Percentiles rank a stretch among this genome's conserved stretches.
Evolutionary conservation across 805 yeast genomes (phyloP).

Genomic region (Starmerella ratchasimensis): DNA sequence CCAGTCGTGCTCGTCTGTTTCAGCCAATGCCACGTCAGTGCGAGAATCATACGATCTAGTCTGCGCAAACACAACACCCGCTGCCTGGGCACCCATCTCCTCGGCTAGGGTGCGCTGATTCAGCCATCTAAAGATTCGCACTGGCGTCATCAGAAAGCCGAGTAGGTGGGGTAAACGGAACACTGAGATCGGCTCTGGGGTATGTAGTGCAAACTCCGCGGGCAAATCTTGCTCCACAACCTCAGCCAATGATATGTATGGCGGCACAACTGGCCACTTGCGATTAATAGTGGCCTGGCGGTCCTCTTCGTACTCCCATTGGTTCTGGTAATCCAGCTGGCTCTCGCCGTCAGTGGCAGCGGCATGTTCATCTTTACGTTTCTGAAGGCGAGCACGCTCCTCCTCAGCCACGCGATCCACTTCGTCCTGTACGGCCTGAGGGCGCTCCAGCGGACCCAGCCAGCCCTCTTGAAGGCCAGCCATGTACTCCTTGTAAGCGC

Average conservation of each 20-base stretch:
- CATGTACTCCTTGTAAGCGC: constrained; percentile 86
- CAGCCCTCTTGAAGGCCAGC: constrained; percentile 89
- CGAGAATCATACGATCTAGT: constrained; percentile 39
- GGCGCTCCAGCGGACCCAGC: constrained; percentile 68
- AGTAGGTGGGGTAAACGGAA: constrained; percentile 62
- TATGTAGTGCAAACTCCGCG: constrained; percentile 33
- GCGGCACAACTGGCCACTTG: constrained; percentile 16
- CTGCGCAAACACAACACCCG: constrained; percentile 40
- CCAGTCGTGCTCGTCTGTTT: constrained; percentile 73
- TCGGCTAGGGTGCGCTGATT: constrained; percentile 60
- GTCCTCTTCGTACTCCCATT: constrained; percentile 12
- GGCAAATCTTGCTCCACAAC: constrained; percentile 47
- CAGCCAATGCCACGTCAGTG: constrained; percentile 32
- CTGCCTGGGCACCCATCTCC: constrained; percentile 41
- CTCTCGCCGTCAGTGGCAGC: constrained; percentile 15
- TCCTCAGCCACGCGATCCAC: constrained; percentile 12
- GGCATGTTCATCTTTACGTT: constrained; percentile 13
- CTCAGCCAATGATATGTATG: constrained; percentile 32
- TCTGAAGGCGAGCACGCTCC: constrained; percentile 8
- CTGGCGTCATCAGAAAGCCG: constrained; percentile 68
- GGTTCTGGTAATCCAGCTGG: constrained; percentile 11
- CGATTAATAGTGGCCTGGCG: constrained; percentile 11
- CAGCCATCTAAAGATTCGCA: constrained; percentile 64
- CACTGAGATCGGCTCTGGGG: constrained; percentile 52
- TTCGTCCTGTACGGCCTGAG: constrained; percentile 25